Evolutionary conservation across 2,329 filamentous ascomycete genomes (phyloP), one percentile per base, ranked within the genome.

Genomic region (Epichloe gansuensis): DNA sequence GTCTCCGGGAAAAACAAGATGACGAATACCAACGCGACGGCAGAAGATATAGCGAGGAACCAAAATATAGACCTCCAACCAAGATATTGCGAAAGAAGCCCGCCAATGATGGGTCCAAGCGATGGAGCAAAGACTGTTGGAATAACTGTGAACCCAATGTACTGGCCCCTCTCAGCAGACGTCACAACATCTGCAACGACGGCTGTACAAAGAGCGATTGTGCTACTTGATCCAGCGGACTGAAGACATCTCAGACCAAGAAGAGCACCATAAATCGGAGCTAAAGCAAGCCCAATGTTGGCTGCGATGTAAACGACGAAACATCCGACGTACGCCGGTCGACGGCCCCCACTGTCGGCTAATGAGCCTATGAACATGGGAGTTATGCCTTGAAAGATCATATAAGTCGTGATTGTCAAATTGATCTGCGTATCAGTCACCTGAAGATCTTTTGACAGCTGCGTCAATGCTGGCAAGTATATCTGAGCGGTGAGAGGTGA

Each of bases 111-210:
- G 0, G 82, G 81, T 0, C 77, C 74, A 3, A 77, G 50, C 0
- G 72, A 66, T 4, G 72, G 72, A 0, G 67, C 75, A 1, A 84
- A 60, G 0, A 81, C 70, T 0, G 66, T 61, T 2, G 72, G 75
- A 21, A 72, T 64, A 21, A 70, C 71, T 25, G 71, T 77, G 57
- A 74, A 73, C 41, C 74, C 79, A 50, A 84, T 73, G 57, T 80
- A 81, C 39, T 73, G 68, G 2, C 81, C 81, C 53, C 84, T 69
- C 60, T 87, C 82, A 0, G 75, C 74, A 2, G 76, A 75, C 0
- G 80, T 83, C 11, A 77, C 71, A 6, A 84, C 69, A 60, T 88
- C 84, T 0, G 78, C 78, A 1, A 87, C 74, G 0, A 86, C 75
- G 0, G 76, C 82, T 31, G 65, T 66, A 31, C 68, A 69, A 3